phyloP scores from a whole-genome alignment of 192 early-diverging fungal species.

The Umbelopsis sp. region DNA sequence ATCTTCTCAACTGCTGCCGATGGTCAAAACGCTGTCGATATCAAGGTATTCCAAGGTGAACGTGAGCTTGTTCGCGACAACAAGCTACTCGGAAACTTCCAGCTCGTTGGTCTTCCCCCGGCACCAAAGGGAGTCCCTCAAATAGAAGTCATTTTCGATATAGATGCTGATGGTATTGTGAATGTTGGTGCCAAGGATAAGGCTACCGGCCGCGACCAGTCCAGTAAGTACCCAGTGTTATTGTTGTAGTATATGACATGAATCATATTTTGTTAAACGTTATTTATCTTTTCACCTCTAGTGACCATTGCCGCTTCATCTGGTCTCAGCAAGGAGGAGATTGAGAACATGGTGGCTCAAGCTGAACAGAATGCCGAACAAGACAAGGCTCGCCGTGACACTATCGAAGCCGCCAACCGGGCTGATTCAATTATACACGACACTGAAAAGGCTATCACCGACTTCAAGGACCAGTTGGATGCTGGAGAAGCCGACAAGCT shows the following conservation, averaged over 20 bases:
- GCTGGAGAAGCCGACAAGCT: conserved; percentile 83
- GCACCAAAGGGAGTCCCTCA: conserved; percentile 94
- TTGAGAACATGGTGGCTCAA: conserved; percentile 90
- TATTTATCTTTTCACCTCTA: not conserved
- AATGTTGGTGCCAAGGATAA: conserved; percentile 96
- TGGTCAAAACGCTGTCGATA: conserved; percentile 92
- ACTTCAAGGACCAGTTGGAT: conserved; percentile 96
- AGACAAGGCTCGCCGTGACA: conserved; percentile 90
- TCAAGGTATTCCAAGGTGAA: conserved; percentile 98
- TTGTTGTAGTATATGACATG: not conserved
- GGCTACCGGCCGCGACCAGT: conserved; percentile 88
- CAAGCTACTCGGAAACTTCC: conserved; percentile 97
- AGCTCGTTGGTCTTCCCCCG: conserved; percentile 85
- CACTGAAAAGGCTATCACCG: conserved; percentile 90
- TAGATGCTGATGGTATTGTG: conserved; percentile 98
- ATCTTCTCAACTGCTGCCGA: conserved; percentile 97
- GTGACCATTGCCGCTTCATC: conserved; percentile 92
- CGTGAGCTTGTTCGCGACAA: conserved; percentile 94
- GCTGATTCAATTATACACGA: conserved; percentile 88
- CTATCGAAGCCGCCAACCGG: conserved; percentile 93
- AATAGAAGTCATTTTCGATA: conserved; percentile 96
- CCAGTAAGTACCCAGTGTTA: conserved; percentile 42
- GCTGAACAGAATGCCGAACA: conserved; percentile 91
- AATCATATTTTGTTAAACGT: not conserved
- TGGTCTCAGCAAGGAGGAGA: conserved; percentile 88